Conservation (phyloP, 2,329 filamentous ascomycete genomes). For the Colletotrichum theobromicola region DNA sequence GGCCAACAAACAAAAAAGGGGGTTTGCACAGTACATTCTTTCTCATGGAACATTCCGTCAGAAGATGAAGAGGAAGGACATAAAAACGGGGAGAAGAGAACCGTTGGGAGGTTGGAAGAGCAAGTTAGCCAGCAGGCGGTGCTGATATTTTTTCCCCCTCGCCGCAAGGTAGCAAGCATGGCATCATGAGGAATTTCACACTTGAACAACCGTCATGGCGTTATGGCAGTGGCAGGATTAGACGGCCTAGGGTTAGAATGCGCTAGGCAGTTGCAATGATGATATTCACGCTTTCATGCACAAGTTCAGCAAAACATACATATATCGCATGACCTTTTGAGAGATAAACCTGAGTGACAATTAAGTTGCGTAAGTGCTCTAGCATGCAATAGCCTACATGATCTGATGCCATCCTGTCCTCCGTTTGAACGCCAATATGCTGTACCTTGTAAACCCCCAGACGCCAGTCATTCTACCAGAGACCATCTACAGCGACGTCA, state of each 20-base stretch:
- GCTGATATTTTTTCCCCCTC: constrained; percentile 6
- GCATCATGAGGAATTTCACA: constrained; percentile 21
- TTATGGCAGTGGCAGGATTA: constrained; percentile 26
- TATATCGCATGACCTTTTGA: neutral
- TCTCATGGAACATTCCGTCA: neutral
- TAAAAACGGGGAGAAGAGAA: neutral
- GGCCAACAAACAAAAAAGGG: neutral
- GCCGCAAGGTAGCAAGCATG: constrained; percentile 22
- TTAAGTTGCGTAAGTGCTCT: constrained; percentile 21
- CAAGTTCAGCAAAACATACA: neutral
- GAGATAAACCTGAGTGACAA: constrained; percentile 15
- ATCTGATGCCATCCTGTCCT: constrained; percentile 19
- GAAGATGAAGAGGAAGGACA: neutral
- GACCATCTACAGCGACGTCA: constrained; percentile 8
- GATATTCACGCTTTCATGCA: constrained; percentile 23
- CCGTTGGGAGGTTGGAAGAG: neutral
- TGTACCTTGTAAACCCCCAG: constrained; percentile 12
- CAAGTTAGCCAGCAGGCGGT: constrained; percentile 4
- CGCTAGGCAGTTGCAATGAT: constrained; percentile 22
- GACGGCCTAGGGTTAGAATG: constrained; percentile 21
- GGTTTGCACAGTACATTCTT: neutral
- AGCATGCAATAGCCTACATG: constrained; percentile 22
- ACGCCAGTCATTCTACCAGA: constrained; percentile 19
- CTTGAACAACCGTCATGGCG: constrained; percentile 24
- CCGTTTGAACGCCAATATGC: constrained; percentile 20